Percentiles rank a stretch among this genome's conserved stretches.
Conservation (phyloP, 495 filamentous ascomycete genomes). For the Friedmanniomyces simplex region DNA sequence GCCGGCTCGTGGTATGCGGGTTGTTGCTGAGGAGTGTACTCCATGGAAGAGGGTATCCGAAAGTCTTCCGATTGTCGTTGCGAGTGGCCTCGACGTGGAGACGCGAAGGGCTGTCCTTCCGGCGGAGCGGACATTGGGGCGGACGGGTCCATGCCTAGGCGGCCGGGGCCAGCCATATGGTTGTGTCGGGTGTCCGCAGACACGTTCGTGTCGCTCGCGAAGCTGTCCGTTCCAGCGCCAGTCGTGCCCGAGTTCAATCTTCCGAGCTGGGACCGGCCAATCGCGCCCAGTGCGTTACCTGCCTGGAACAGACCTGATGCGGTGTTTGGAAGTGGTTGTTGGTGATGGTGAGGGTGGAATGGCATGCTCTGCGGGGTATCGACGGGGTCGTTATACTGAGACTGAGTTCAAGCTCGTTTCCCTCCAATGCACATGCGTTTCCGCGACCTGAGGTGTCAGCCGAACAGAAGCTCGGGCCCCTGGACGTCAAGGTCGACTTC, state of each 20-base stretch:
- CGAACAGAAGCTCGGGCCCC: too few species aligned
- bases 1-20: slow-evolving; percentile 36
- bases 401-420: too few species aligned
- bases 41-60: slow-evolving; percentile 55
- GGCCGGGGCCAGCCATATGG: slow-evolving; percentile 4
- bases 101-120: slow-evolving; percentile 42
- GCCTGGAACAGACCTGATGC: neutral
- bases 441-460: neutral
- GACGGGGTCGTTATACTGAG: too few species aligned
- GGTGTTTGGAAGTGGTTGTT: neutral
- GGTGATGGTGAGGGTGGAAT: slow-evolving; percentile 3
- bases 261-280: neutral
- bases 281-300: neutral
- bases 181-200: neutral
- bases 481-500: too few species aligned
- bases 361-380: slow-evolving; percentile 4
- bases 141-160: slow-evolving; percentile 11
- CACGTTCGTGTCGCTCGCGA: slow-evolving; percentile 1
- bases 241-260: slow-evolving; percentile 4
- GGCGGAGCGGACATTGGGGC: slow-evolving; percentile 32
- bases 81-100: slow-evolving; percentile 41
- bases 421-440: too few species aligned
- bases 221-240: slow-evolving; percentile 7
- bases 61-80: slow-evolving; percentile 60
- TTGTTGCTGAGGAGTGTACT: slow-evolving; percentile 38